These are phyloP conservation scores for Asterophora parasitica DNA, from an alignment of 768 basidiomycete species.

Conservation along the genomic window DNA sequence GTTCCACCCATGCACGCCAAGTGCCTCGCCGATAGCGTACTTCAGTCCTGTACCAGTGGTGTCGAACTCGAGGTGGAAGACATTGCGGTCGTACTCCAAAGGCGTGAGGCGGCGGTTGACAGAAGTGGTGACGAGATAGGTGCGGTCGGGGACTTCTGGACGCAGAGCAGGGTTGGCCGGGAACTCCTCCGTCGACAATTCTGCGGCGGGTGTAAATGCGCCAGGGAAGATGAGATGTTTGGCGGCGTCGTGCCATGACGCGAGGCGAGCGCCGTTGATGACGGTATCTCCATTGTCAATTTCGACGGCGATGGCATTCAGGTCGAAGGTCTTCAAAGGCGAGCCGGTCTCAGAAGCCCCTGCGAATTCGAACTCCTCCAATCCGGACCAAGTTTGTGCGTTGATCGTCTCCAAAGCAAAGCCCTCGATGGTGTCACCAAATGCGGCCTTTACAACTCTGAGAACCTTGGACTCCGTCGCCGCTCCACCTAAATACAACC, in stretches of 20 bases:
- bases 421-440: slow-evolving; percentile 43
- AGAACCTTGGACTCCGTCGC: slow-evolving; percentile 50
- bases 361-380: slow-evolving; percentile 52
- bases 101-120: slow-evolving; percentile 96
- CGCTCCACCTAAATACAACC: slow-evolving; percentile 71
- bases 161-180: slow-evolving; percentile 67
- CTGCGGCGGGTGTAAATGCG: slow-evolving; percentile 56
- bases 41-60: slow-evolving; percentile 88
- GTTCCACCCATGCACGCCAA: slow-evolving; percentile 98
- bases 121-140: slow-evolving; percentile 88
- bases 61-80: slow-evolving; percentile 97
- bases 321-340: slow-evolving; percentile 53
- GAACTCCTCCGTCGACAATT: slow-evolving; percentile 36
- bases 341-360: slow-evolving; percentile 17
- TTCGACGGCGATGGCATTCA: slow-evolving; percentile 72
- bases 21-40: slow-evolving; percentile 94
- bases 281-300: slow-evolving; percentile 51
- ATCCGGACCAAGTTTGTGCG: slow-evolving; percentile 58
- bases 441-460: slow-evolving; percentile 43
- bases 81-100: slow-evolving; percentile 93
- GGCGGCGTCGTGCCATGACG: slow-evolving; percentile 81
- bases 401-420: slow-evolving; percentile 50
- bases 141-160: slow-evolving; percentile 85
- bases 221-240: slow-evolving; percentile 87
- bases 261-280: slow-evolving; percentile 54